phyloP scores from a whole-genome alignment of 2,329 filamentous ascomycete species.

The Pestalotiopsis sp. region DNA sequence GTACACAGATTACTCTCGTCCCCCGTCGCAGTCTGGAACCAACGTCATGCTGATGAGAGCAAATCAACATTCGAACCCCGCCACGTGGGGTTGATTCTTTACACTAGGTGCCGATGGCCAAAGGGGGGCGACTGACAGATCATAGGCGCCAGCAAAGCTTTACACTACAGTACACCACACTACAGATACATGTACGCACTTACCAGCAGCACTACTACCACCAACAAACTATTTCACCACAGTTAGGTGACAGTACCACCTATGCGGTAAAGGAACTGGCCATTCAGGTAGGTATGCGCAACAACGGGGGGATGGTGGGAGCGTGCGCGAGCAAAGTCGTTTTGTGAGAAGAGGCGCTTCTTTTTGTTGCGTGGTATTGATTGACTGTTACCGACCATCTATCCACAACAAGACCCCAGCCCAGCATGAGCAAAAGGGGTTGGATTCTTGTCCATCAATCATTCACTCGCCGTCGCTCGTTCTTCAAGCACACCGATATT shows the following conservation, averaged over 20 bases:
- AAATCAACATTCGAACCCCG: conserved; percentile 3
- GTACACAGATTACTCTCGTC: not conserved
- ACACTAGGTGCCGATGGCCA: not conserved
- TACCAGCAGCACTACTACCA: not conserved
- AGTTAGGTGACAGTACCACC: not conserved
- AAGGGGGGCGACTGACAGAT: not conserved
- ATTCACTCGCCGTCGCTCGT: not conserved
- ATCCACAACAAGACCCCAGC: not conserved
- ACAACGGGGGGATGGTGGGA: not conserved
- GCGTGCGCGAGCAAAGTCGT: not conserved
- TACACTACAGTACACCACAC: not conserved
- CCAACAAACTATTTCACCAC: not conserved
- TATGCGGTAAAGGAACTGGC: not conserved
- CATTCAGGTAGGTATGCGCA: not conserved
- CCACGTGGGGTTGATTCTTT: conserved; percentile 3
- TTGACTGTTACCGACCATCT: not conserved
- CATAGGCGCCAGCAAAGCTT: not conserved
- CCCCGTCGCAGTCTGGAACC: not conserved
- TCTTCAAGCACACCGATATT: not conserved
- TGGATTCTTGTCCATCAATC: not conserved
- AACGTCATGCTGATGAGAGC: conserved; percentile 1
- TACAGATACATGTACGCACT: too few relatives aligned
- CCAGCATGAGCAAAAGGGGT: not conserved
- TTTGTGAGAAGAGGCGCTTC: not conserved
- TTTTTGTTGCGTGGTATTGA: not conserved